Evolutionary conservation across 371 early-diverging fungal genomes (phyloP), one percentile per base, ranked within the genome.

Genomic region (Actinomortierella ambigua): DNA sequence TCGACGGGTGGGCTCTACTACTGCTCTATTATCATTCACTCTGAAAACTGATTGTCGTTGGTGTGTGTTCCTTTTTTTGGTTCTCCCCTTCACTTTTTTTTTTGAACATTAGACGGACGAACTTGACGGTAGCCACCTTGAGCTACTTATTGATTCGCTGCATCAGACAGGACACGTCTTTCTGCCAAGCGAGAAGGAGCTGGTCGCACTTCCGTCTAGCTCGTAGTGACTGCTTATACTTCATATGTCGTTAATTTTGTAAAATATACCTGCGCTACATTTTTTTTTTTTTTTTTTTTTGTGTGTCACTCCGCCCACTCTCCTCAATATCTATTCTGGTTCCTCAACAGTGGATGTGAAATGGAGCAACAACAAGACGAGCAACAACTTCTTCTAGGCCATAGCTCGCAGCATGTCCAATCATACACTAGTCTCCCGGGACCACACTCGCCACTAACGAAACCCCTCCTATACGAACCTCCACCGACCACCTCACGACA

Each of bases 121-220:
- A 3, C 42, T 75, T 18, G 75, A 75, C 5, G 68, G 64, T 3
- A 47, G 51, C 13, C 75, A 75, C 48, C 52, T 75, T 28, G 75
- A 75, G 22, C 61, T 75, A 18, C 46, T 75, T 41, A 75, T 75
- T 43, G 75, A 75, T 58, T 75, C 75, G 14, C 48, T 75, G 53
- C 67, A 75, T 52, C 75, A 75, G 29, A 75, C 75, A 2, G 75
- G 75, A 41, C 75, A 64, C 20, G 67, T 75, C 53, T 75, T 63
- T 24, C 50, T 64, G 24, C 61, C 57, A 0, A 50, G 67, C 41
- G 75, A 75, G 34, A 75, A 68, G 53, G 65, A 68, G 20, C 64
- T 75, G 68, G 68, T 75, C 22, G 61, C 75, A 51, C 1, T 6
- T 47, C 34, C 11, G 34, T 34, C 3, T n/a, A 15, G 23, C 49